These are phyloP conservation scores for Sporothrix luriei DNA, from an alignment of 2,329 filamentous ascomycete genomes.

Conservation along the genomic window DNA sequence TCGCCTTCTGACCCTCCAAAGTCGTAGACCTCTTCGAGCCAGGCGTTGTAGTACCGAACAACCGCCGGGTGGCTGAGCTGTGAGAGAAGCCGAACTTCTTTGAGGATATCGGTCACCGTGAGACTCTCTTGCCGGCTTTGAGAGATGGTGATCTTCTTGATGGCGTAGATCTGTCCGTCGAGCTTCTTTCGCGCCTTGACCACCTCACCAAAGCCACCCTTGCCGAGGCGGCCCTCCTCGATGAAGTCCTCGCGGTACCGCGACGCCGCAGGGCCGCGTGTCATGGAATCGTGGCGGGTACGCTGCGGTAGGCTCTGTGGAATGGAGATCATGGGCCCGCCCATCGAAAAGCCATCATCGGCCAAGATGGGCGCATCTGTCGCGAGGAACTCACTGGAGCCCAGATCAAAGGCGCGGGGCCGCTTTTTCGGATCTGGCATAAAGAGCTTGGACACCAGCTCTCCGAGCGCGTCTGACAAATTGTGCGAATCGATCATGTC, in stretches of 20 bases:
- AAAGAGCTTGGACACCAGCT: constrained; percentile 83
- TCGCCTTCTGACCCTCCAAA: constrained; percentile 60
- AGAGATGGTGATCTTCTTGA: constrained; percentile 93
- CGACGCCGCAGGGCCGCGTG: constrained; percentile 59
- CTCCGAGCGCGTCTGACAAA: constrained; percentile 74
- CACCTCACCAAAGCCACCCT: constrained; percentile 94
- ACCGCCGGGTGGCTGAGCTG: constrained; percentile 84
- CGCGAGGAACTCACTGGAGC: constrained; percentile 66
- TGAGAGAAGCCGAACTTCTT: constrained; percentile 87
- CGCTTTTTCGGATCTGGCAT: constrained; percentile 80
- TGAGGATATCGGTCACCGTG: constrained; percentile 80
- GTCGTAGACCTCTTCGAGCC: constrained; percentile 75
- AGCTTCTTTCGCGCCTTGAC: constrained; percentile 94
- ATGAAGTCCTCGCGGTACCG: constrained; percentile 88
- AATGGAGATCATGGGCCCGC: constrained; percentile 50
- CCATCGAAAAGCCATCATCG: constrained; percentile 48
- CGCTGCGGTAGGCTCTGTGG: constrained; percentile 50
- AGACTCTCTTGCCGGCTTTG: constrained; percentile 77
- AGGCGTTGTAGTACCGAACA: constrained; percentile 92
- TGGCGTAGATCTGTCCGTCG: constrained; percentile 89
- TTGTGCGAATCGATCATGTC: constrained; percentile 70
- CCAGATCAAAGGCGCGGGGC: constrained; percentile 75
- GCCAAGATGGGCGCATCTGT: constrained; percentile 64
- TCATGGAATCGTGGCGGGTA: constrained; percentile 64
- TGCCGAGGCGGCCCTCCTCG: constrained; percentile 84